phyloP scores from a whole-genome alignment of 495 filamentous ascomycete genomes.

The Aspergillus panamensis region DNA sequence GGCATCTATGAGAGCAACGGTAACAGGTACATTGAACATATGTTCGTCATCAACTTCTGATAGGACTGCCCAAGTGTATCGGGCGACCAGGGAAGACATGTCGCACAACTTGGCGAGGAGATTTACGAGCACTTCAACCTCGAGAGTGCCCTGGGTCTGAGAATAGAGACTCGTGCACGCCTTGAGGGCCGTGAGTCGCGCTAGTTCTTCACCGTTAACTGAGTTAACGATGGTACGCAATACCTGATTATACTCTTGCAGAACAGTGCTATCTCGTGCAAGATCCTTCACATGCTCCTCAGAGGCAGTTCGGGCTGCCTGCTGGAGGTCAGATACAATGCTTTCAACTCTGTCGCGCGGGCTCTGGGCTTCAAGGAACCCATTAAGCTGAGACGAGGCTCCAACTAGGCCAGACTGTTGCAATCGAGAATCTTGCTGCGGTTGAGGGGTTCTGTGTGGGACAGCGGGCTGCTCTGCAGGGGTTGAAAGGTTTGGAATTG shows the following conservation, averaged over 20 bases:
- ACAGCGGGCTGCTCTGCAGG: slow-evolving; percentile 77
- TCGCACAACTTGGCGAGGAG: slow-evolving; percentile 78
- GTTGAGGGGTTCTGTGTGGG: slow-evolving; percentile 63
- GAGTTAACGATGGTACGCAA: slow-evolving; percentile 48
- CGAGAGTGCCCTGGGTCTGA: slow-evolving; percentile 56
- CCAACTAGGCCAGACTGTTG: slow-evolving; percentile 41
- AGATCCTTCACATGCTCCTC: slow-evolving; percentile 72
- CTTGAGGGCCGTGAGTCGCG: slow-evolving; percentile 62
- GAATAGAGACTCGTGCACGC: slow-evolving; percentile 68
- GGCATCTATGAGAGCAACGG: slow-evolving; percentile 68
- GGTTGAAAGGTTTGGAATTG: slow-evolving; percentile 71
- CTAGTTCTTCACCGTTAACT: slow-evolving; percentile 60
- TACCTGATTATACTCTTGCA: slow-evolving; percentile 60
- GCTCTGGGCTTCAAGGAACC: slow-evolving; percentile 60
- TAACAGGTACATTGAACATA: slow-evolving; percentile 75
- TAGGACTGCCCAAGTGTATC: slow-evolving; percentile 62
- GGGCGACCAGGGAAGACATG: slow-evolving; percentile 67
- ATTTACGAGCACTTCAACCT: slow-evolving; percentile 79
- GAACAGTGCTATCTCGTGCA: slow-evolving; percentile 57
- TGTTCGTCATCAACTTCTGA: slow-evolving; percentile 67
- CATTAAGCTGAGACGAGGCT: slow-evolving; percentile 58
- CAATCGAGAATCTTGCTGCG: slow-evolving; percentile 56
- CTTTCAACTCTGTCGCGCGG: slow-evolving; percentile 63
- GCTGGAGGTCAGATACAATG: slow-evolving; percentile 66
- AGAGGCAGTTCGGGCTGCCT: slow-evolving; percentile 57